A percentile compares a stretch with the other conserved stretches of the same genome.
Evolutionary conservation across 192 early-diverging fungal genomes (phyloP).

Genomic region (Kickxella alabastrina): DNA sequence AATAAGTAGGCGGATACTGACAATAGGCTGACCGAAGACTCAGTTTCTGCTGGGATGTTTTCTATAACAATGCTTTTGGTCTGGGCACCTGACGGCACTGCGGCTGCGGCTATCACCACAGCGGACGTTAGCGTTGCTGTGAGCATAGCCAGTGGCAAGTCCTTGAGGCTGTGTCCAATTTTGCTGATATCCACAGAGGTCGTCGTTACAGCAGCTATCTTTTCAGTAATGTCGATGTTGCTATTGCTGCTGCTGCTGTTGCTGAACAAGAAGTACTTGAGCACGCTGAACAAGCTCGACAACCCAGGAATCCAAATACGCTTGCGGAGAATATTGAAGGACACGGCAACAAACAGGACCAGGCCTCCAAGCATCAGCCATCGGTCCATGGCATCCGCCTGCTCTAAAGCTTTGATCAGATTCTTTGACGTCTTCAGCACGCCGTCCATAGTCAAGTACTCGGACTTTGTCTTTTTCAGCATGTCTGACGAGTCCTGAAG

Average conservation of each 20-base stretch:
- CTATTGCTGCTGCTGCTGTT: not conserved
- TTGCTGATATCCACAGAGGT: not conserved
- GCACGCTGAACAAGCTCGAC: conserved; percentile 14
- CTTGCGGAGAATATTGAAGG: conserved; percentile 47
- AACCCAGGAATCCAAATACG: conserved; percentile 50
- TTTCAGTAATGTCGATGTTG: not conserved
- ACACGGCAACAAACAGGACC: conserved; percentile 34
- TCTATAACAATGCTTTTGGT: no score
- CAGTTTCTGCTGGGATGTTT: no score
- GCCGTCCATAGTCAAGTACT: conserved; percentile 34
- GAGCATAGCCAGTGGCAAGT: not conserved
- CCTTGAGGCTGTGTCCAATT: not conserved
- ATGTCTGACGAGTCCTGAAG: conserved; percentile 36
- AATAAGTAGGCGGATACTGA: no score
- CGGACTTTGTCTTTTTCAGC: conserved; percentile 23
- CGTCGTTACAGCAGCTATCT: not conserved
- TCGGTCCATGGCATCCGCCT: conserved; percentile 41
- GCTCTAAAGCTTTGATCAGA: conserved; percentile 35
- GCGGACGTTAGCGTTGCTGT: not conserved
- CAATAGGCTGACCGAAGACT: no score
- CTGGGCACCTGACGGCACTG: no score
- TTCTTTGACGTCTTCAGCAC: conserved; percentile 33
- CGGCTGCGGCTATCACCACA: not conserved
- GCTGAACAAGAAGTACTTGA: conserved; percentile 22
- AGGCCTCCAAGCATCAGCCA: conserved; percentile 47